Percentiles rank a stretch among this genome's conserved stretches.
Evolutionary conservation across 129 eudicot species (phyloP).

Genomic region (Flaveria robusta): DNA sequence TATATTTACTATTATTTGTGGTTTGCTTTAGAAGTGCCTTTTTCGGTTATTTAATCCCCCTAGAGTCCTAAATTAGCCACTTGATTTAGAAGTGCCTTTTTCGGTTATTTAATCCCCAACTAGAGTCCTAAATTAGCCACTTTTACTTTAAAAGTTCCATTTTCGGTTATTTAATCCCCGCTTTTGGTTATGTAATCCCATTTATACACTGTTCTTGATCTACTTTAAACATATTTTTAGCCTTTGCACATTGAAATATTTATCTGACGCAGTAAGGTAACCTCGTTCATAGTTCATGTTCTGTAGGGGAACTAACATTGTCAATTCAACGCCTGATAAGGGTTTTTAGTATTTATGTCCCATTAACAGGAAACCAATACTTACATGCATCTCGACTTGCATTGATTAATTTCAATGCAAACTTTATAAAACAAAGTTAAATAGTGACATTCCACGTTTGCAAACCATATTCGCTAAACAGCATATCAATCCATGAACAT

Average conservation of each 20-base stretch:
- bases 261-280: not conserved
- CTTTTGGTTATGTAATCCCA: not conserved
- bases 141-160: conserved; percentile 10
- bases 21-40: conserved; percentile 15
- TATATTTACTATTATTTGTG: not conserved
- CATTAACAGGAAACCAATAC: not conserved
- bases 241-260: not conserved
- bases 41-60: not conserved
- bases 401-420: not conserved
- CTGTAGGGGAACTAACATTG: not conserved
- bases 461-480: not conserved
- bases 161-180: not conserved
- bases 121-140: not conserved
- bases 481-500: not conserved
- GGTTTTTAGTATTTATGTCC: conserved; percentile 8
- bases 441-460: not conserved
- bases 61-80: not conserved
- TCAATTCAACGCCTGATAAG: conserved; percentile 3
- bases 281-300: not conserved
- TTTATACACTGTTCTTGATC: not conserved
- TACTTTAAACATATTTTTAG: not conserved
- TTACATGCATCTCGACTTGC: not conserved
- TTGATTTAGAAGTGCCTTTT: no score
- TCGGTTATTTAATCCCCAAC: not conserved
- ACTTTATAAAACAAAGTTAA: not conserved